Evolutionary conservation across 2,329 filamentous ascomycete species (phyloP).

Genomic region (Trichoderma aggressivum): DNA sequence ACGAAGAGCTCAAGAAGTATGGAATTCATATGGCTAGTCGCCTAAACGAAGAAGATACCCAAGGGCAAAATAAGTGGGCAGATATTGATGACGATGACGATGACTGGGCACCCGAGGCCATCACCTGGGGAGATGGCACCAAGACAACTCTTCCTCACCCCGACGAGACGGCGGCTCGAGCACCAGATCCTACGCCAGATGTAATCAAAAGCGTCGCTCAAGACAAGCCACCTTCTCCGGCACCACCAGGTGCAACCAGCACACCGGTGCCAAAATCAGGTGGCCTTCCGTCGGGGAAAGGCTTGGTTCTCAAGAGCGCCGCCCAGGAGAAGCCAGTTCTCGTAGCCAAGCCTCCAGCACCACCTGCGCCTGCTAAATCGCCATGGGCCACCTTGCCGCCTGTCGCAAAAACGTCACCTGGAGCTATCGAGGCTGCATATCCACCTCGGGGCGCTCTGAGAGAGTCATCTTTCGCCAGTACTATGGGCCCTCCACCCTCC

Average conservation of each 20-base stretch:
- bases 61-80: slow-evolving; percentile 80
- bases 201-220: slow-evolving; percentile 24
- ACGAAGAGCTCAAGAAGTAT: slow-evolving; percentile 83
- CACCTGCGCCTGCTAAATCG: slow-evolving; percentile 73
- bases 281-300: slow-evolving; percentile 53
- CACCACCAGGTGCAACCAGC: slow-evolving; percentile 33
- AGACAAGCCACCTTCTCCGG: slow-evolving; percentile 47
- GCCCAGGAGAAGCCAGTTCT: slow-evolving; percentile 67
- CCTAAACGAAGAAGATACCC: slow-evolving; percentile 69
- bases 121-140: slow-evolving; percentile 85
- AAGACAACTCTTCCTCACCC: slow-evolving; percentile 70
- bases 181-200: slow-evolving; percentile 28
- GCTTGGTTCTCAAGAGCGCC: slow-evolving; percentile 62
- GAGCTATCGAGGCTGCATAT: slow-evolving; percentile 54
- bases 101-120: slow-evolving; percentile 79
- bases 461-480: slow-evolving; percentile 52
- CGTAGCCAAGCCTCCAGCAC: slow-evolving; percentile 66
- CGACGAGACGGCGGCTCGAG: slow-evolving; percentile 44
- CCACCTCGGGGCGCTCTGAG: slow-evolving; percentile 48
- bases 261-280: slow-evolving; percentile 44
- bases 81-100: slow-evolving; percentile 88
- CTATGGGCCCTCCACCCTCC: slow-evolving; percentile 47
- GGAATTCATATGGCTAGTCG: slow-evolving; percentile 82
- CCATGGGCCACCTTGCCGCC: slow-evolving; percentile 88
- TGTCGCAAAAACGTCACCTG: slow-evolving; percentile 74